Conservation (phyloP, 116 monocot genomes). For the Papilionanthe hybrid region DNA sequence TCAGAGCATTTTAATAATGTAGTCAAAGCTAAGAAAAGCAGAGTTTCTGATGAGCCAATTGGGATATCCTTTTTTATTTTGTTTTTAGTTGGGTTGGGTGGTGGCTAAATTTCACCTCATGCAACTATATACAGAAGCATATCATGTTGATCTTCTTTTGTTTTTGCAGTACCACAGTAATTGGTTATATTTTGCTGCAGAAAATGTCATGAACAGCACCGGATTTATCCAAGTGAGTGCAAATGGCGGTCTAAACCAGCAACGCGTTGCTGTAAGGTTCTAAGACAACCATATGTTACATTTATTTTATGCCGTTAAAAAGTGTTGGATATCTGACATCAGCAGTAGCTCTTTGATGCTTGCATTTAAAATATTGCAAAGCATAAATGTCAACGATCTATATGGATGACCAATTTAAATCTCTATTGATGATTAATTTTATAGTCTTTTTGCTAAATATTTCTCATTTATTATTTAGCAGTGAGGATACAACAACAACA, state of each 20-base stretch:
- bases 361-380: neutral
- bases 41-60: neutral
- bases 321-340: neutral
- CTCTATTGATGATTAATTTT: neutral
- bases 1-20: neutral
- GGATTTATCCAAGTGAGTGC: conserved; percentile 77
- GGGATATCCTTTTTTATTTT: neutral
- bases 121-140: neutral
- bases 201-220: conserved; percentile 16
- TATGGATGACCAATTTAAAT: neutral
- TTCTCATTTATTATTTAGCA: neutral
- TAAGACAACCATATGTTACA: neutral
- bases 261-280: conserved; percentile 83
- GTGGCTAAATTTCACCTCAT: neutral
- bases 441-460: neutral
- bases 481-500: neutral
- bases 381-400: neutral
- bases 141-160: neutral
- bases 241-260: conserved; percentile 92
- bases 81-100: neutral
- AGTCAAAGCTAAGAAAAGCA: neutral
- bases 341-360: neutral
- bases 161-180: neutral
- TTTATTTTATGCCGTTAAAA: neutral
- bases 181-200: conserved; percentile 21